These are phyloP conservation scores for Pleurotus djamor DNA, from an alignment of 768 basidiomycete genomes.

Conservation along the genomic window DNA sequence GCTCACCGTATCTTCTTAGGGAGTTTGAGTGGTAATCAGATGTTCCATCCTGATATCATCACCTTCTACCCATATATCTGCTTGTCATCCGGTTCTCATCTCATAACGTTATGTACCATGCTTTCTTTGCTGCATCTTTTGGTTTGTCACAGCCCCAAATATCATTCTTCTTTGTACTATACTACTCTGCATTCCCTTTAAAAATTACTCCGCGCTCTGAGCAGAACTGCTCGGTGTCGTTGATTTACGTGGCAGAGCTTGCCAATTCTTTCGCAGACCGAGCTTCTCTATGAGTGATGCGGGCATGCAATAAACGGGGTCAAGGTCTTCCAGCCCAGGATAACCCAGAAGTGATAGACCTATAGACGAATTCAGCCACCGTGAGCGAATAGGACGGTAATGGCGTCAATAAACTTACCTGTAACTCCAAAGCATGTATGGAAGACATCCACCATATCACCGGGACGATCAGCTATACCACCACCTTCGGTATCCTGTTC, in stretches of 20 bases:
- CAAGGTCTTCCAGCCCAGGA: constrained; percentile 78
- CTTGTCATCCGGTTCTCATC: not conserved
- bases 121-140: not conserved
- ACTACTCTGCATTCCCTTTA: not conserved
- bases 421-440: constrained; percentile 93
- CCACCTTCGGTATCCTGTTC: constrained; percentile 83
- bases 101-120: not conserved
- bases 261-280: constrained; percentile 71
- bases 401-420: constrained; percentile 36
- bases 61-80: not conserved
- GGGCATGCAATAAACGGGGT: constrained; percentile 98
- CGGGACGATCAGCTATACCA: constrained; percentile 92
- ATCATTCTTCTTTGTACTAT: not conserved
- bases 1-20: constrained; percentile 16
- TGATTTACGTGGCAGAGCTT: constrained; percentile 44
- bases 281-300: constrained; percentile 63
- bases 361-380: too few relatives aligned
- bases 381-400: not conserved
- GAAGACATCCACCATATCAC: constrained; percentile 96
- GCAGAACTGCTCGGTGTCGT: not conserved
- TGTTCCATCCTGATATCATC: not conserved
- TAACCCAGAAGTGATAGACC: constrained; percentile 90
- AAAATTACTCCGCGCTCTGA: too few relatives aligned
- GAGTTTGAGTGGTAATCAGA: constrained; percentile 43
- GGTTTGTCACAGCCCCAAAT: not conserved